Conservation (phyloP, 2,329 filamentous ascomycete genomes). For the Botrytis fabae region DNA sequence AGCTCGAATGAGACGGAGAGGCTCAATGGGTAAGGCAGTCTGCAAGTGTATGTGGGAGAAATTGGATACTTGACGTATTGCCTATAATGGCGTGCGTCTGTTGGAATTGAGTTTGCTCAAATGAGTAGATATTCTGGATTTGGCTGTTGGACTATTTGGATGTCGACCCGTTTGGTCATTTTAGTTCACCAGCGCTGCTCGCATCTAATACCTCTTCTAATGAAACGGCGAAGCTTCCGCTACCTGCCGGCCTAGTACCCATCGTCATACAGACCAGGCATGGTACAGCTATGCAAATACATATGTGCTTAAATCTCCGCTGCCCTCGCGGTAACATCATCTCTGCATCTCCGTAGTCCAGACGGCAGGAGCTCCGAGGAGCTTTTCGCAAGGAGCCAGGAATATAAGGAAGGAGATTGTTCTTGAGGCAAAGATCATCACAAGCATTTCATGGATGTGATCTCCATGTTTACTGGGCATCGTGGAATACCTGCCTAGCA, state of each 20-base stretch:
- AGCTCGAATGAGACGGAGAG: not conserved
- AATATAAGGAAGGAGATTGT: not conserved
- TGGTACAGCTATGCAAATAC: not conserved
- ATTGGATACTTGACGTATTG: not conserved
- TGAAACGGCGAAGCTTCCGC: not conserved
- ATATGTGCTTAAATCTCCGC: slow-evolving; percentile 7
- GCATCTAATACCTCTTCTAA: not conserved
- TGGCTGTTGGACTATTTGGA: not conserved
- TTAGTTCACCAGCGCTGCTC: not conserved
- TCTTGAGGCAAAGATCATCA: slow-evolving; percentile 6
- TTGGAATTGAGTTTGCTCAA: not conserved
- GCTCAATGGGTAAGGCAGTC: not conserved
- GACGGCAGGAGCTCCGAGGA: not conserved
- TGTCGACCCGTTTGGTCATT: not conserved
- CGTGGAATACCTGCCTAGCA: not conserved
- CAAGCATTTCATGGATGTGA: slow-evolving; percentile 6
- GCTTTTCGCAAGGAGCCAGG: slow-evolving; percentile 11
- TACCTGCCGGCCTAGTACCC: not conserved
- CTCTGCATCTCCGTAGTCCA: not conserved
- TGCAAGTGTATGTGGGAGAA: not conserved
- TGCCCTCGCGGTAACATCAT: not conserved
- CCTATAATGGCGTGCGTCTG: not conserved
- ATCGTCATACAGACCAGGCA: slow-evolving; percentile 5
- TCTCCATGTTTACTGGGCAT: not conserved
- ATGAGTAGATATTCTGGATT: not conserved